Percentiles rank a stretch among this genome's conserved stretches.
These are phyloP conservation scores for Boletus insuetus DNA, from an alignment of 768 basidiomycete species.

Conservation along the genomic window DNA sequence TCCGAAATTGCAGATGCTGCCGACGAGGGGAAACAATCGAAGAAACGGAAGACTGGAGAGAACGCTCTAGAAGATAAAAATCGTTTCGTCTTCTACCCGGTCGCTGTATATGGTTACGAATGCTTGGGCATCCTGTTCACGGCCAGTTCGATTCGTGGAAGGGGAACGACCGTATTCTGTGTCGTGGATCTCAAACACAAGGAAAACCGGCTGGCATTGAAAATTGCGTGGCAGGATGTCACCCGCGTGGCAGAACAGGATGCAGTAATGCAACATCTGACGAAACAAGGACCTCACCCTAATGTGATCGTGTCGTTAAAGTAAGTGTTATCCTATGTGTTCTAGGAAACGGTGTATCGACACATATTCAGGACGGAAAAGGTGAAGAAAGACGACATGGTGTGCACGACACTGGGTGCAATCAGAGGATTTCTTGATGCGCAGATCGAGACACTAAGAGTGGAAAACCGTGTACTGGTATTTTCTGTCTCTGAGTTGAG, in stretches of 20 bases:
- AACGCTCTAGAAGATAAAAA: neutral
- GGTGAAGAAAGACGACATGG: neutral
- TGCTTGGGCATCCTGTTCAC: constrained; percentile 9
- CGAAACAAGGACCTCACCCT: neutral
- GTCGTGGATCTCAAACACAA: neutral
- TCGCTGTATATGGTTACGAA: neutral
- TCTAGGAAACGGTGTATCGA: neutral
- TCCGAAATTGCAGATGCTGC: neutral
- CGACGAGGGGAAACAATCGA: neutral
- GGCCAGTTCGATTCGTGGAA: constrained; percentile 10
- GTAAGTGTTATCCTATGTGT: neutral
- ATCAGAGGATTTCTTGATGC: neutral
- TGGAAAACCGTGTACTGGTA: neutral
- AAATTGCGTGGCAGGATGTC: constrained; percentile 12
- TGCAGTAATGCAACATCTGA: neutral
- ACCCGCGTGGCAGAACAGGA: neutral
- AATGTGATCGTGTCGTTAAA: neutral
- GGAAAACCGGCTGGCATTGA: neutral
- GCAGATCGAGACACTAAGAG: neutral
- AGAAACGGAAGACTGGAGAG: neutral
- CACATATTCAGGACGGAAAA: neutral
- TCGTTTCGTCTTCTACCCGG: neutral
- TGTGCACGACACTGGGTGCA: neutral
- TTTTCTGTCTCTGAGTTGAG: neutral
- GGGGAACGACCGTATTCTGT: constrained; percentile 7